Percentiles rank a stretch among this genome's conserved stretches.
These are phyloP conservation scores for Colletotrichum aenigma DNA, from an alignment of 2,329 filamentous ascomycete genomes.

Conservation along the genomic window DNA sequence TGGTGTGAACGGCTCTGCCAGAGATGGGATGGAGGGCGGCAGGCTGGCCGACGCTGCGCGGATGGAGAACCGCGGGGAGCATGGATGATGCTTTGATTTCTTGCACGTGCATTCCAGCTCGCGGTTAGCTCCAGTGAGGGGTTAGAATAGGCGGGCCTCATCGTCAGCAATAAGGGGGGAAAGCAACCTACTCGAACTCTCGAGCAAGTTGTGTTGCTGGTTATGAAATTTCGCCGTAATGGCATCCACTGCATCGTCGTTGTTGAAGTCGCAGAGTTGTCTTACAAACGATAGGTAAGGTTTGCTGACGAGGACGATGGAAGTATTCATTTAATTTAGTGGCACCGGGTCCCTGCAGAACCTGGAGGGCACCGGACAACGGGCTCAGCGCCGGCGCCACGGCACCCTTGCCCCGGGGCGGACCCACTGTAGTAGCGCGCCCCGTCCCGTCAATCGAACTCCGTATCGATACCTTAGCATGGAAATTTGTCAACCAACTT, in stretches of 20 bases:
- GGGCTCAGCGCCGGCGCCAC: background rate
- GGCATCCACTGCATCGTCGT: background rate
- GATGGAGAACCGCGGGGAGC: background rate
- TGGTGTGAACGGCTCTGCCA: background rate
- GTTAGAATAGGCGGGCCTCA: background rate
- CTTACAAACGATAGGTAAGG: background rate
- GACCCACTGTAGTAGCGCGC: background rate
- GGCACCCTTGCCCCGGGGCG: background rate
- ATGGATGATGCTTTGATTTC: slow-evolving; percentile 11
- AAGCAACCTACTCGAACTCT: background rate
- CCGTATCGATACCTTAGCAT: background rate
- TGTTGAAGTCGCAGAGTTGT: background rate
- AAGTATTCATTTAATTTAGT: background rate
- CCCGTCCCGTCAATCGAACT: background rate
- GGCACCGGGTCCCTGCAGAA: background rate
- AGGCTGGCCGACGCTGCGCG: background rate
- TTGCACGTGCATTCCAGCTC: background rate
- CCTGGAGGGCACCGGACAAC: background rate
- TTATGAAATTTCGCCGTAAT: background rate
- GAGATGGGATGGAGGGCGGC: background rate
- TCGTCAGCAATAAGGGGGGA: background rate
- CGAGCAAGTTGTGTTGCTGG: background rate
- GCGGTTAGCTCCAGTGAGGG: background rate
- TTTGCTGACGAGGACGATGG: background rate
- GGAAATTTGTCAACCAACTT: background rate